Base-by-base conservation (phyloP, 2,329 filamentous ascomycete species). In the Colletotrichum spinosum region DNA sequence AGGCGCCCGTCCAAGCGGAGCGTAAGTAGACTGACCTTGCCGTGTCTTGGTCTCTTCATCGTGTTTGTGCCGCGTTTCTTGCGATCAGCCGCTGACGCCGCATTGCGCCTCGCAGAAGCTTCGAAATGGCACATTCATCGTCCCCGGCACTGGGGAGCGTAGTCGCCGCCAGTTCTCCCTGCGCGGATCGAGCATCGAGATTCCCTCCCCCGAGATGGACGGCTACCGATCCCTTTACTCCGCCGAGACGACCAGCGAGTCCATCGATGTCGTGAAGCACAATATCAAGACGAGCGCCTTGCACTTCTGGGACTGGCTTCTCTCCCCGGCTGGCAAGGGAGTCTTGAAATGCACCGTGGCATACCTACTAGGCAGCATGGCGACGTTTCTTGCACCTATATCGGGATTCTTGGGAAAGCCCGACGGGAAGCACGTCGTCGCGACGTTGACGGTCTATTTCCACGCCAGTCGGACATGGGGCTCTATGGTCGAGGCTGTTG, bases 401-500 rank as follows among this genome's bases (percentile, higher is more conserved):
- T 90, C 93, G 13, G 80, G 84, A 8, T 87, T 94, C 61, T 82
- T 97, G 13, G 95, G 95, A 10, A 85, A 90, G 68, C 91, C 94
- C 73, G 94, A 97, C 78, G 93, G 93, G 55, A 97, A 97, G 75
- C 95, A 97, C 78, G 90, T 97, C 73, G 93, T 97, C 55, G 94
- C 94, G 38, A 97, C 95, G 2, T 88, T 97, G 63, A 97, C 93
- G 1, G 94, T 97, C 10, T 98, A 97, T 74, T 98, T 97, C 73
- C 94, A 97, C 76, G 94, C 95, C 5, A 92, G 93, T 6, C 86
- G 95, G 63, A 93, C 93, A 15, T 87, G 90, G 34, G 95, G 95
- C 1, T 96, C 92, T 69, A 97, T 97, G 93, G 86, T 93, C 63
- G 92, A 97, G 77, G 94, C 94, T 3, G 86, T 91, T 10, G 79